Percentiles rank a stretch among this genome's conserved stretches.
Evolutionary conservation across 371 early-diverging fungal species (phyloP).

Genomic region (Mucor irregularis): DNA sequence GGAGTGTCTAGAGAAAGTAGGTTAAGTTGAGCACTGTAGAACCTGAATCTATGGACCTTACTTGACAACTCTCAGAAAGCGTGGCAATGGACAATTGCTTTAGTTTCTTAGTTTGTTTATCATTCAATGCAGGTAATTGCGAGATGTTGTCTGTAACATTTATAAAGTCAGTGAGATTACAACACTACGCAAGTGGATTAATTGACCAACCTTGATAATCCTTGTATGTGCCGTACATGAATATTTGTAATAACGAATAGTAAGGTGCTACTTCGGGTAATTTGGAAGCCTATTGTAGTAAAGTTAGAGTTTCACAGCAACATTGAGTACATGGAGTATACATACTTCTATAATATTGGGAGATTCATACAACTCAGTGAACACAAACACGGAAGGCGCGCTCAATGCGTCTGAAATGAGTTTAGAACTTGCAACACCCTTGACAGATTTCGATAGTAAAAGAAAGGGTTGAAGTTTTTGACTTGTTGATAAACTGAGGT

Average conservation of each 20-base stretch:
- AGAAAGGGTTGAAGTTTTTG: conserved; percentile 72
- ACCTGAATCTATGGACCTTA: conserved; percentile 20
- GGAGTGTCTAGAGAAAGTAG: conserved; percentile 47
- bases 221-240: conserved; percentile 77
- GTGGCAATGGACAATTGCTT: conserved; percentile 78
- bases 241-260: conserved; percentile 63
- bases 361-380: conserved; percentile 74
- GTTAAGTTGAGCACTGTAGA: not conserved
- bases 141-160: conserved; percentile 37
- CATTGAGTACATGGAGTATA: not conserved
- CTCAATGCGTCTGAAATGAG: conserved; percentile 74
- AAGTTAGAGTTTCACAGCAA: not conserved
- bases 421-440: conserved; percentile 72
- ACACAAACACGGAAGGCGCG: conserved; percentile 80
- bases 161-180: too few relatives aligned
- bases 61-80: conserved; percentile 64
- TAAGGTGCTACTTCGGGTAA: conserved; percentile 62
- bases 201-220: conserved; percentile 71
- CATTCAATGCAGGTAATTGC: conserved; percentile 63
- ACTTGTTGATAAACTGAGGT: conserved; percentile 15
- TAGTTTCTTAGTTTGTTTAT: conserved; percentile 67
- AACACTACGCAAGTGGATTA: not conserved
- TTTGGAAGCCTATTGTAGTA: conserved; percentile 52
- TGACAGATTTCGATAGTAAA: conserved; percentile 75
- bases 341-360: conserved; percentile 73